Conservation (phyloP, 305 asterid species). For the Fraxinus baroniana region DNA sequence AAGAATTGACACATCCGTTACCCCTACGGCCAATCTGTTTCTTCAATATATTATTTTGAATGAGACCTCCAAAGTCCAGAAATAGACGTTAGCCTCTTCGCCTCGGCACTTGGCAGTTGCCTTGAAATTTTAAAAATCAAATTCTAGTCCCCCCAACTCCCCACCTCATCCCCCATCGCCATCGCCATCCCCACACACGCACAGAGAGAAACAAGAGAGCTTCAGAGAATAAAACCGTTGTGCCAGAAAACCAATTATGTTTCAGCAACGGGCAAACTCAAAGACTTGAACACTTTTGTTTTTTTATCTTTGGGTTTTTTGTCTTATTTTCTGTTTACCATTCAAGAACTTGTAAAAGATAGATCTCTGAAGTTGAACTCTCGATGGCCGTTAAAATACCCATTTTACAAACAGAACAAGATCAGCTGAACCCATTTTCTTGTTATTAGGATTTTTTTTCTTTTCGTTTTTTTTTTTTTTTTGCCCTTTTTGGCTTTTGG, state of each 20-base stretch:
- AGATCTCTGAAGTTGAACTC: conserved; percentile 24
- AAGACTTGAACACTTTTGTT: conserved; percentile 14
- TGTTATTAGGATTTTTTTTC: background rate
- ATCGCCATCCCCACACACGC: background rate
- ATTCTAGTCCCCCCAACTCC: conserved; percentile 3
- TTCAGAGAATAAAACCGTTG: conserved; percentile 40
- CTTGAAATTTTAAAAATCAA: conserved; percentile 53
- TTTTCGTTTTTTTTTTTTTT: background rate
- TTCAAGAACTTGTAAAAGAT: conserved; percentile 16
- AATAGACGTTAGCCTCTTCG: conserved; percentile 49
- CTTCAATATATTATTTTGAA: conserved; percentile 35
- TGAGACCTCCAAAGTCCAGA: conserved; percentile 22
- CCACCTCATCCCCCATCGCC: background rate
- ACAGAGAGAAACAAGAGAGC: conserved; percentile 14
- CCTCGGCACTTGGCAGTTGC: conserved; percentile 29
- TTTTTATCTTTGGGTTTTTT: background rate
- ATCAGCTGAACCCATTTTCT: conserved; percentile 21
- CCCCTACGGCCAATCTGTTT: conserved; percentile 37
- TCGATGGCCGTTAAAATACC: conserved; percentile 32
- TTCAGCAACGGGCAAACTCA: conserved; percentile 9
- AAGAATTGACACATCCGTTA: conserved; percentile 36
- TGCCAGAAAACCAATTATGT: background rate
- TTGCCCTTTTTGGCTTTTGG: background rate
- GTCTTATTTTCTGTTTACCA: background rate
- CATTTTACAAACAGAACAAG: conserved; percentile 15